Percentiles rank a stretch among this genome's conserved stretches.
These are phyloP conservation scores for Acidomyces sp. DNA, from an alignment of 495 filamentous ascomycete genomes.

Conservation along the genomic window DNA sequence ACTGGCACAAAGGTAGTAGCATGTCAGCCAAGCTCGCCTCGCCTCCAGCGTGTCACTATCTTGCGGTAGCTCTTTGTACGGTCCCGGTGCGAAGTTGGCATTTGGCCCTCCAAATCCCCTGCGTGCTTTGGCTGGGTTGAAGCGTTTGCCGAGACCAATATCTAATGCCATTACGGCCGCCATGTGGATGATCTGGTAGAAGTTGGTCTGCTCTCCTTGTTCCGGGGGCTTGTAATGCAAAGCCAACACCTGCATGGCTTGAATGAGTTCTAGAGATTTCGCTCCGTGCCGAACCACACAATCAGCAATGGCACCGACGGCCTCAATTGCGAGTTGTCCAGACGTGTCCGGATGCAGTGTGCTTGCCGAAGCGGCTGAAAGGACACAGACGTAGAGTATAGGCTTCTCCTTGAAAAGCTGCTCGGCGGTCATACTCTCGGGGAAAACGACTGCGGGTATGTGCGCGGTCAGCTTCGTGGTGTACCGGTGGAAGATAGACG, in stretches of 20 bases:
- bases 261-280: conserved; percentile 77
- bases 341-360: conserved; percentile 25
- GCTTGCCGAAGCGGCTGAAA: conserved; percentile 47
- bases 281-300: conserved; percentile 60
- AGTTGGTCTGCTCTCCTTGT: conserved; percentile 75
- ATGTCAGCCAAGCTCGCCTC: conserved; percentile 64
- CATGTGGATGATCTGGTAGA: conserved; percentile 76
- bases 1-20: conserved; percentile 66
- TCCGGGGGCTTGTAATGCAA: conserved; percentile 80
- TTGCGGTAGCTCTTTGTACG: conserved; percentile 19
- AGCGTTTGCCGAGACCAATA: conserved; percentile 56
- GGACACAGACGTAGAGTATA: conserved; percentile 66
- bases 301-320: conserved; percentile 61
- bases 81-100: conserved; percentile 25
- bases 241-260: conserved; percentile 57
- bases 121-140: conserved; percentile 30
- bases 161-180: conserved; percentile 80
- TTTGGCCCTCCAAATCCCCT: conserved; percentile 26
- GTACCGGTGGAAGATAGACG: conserved; percentile 55
- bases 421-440: conserved; percentile 47
- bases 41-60: conserved; percentile 53
- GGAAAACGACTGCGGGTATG: conserved; percentile 69
- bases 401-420: conserved; percentile 61
- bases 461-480: conserved; percentile 53
- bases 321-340: conserved; percentile 48